These are phyloP conservation scores for Echria macrotheca DNA, from an alignment of 495 filamentous ascomycete species.

Conservation along the genomic window DNA sequence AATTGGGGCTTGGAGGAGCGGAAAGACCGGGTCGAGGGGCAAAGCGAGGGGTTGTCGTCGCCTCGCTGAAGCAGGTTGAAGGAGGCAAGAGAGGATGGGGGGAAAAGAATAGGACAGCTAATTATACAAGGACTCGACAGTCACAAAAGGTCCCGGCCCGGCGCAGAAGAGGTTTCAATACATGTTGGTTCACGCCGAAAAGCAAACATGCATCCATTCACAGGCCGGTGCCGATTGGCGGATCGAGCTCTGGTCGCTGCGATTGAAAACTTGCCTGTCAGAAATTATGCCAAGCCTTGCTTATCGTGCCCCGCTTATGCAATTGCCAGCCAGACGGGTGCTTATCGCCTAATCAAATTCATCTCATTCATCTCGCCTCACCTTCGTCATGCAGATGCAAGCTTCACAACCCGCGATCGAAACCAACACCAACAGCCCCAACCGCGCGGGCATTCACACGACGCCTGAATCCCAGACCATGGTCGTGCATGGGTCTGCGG, in stretches of 20 bases:
- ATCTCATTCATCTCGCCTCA: conserved; percentile 18
- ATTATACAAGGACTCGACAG: background rate
- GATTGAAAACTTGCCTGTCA: too few relatives aligned
- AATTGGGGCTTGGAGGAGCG: background rate
- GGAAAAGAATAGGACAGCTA: background rate
- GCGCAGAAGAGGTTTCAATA: background rate
- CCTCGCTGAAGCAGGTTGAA: background rate
- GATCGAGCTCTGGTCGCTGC: too few relatives aligned
- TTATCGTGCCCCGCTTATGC: conserved; percentile 22
- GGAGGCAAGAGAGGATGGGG: background rate
- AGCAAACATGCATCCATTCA: conserved; percentile 12
- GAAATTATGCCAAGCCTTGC: background rate
- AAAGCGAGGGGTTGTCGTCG: background rate
- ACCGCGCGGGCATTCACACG: conserved; percentile 3
- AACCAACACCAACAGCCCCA: conserved; percentile 11
- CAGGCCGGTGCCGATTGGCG: conserved; percentile 8
- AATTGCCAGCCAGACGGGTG: conserved; percentile 9
- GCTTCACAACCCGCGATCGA: conserved; percentile 6
- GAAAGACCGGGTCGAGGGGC: background rate
- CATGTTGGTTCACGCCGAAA: conserved; percentile 1
- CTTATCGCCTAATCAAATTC: conserved; percentile 19
- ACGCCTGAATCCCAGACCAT: conserved; percentile 1
- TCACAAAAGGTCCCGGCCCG: background rate
- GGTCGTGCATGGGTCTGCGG: conserved; percentile 8
- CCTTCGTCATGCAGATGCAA: conserved; percentile 19